A percentile compares a stretch with the other conserved stretches of the same genome.
phyloP scores from a whole-genome alignment of 1,139 yeast genomes.

The Petasospora rhodanensis region DNA sequence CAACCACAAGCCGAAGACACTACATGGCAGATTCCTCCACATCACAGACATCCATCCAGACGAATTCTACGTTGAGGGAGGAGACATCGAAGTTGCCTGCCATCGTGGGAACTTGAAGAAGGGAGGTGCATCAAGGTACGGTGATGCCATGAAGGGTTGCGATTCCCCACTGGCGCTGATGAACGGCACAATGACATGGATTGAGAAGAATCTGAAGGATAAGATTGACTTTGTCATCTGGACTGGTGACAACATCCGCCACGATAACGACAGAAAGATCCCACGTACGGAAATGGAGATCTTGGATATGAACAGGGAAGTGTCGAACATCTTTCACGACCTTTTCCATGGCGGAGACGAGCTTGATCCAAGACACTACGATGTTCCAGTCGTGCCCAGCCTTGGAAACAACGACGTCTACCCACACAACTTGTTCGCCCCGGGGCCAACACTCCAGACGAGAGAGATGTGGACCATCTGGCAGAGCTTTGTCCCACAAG shows the following conservation, averaged over 20 bases:
- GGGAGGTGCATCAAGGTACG: slow-evolving; percentile 56
- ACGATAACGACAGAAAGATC: slow-evolving; percentile 68
- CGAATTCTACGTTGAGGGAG: slow-evolving; percentile 55
- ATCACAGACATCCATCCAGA: slow-evolving; percentile 87
- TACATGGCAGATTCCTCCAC: slow-evolving; percentile 77
- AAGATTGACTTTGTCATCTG: slow-evolving; percentile 81
- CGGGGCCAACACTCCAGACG: slow-evolving; percentile 83
- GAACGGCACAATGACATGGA: slow-evolving; percentile 64
- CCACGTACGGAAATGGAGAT: slow-evolving; percentile 74
- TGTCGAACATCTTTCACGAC: slow-evolving; percentile 50
- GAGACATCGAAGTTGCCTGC: slow-evolving; percentile 47
- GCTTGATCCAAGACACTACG: slow-evolving; percentile 39
- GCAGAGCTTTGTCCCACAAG: slow-evolving; percentile 70
- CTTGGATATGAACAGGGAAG: slow-evolving; percentile 59
- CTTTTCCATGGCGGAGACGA: slow-evolving; percentile 41
- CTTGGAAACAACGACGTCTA: slow-evolving; percentile 85
- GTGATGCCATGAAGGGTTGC: slow-evolving; percentile 74
- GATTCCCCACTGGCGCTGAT: slow-evolving; percentile 59
- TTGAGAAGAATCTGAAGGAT: slow-evolving; percentile 56
- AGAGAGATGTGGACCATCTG: slow-evolving; percentile 71
- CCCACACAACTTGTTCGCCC: slow-evolving; percentile 79
- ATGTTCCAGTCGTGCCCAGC: slow-evolving; percentile 55
- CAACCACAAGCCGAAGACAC: slow-evolving; percentile 9
- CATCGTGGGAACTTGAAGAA: slow-evolving; percentile 43
- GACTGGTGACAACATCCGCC: slow-evolving; percentile 89